Conservation (phyloP, 805 yeast genomes). For the Ogataea pignaliae region DNA sequence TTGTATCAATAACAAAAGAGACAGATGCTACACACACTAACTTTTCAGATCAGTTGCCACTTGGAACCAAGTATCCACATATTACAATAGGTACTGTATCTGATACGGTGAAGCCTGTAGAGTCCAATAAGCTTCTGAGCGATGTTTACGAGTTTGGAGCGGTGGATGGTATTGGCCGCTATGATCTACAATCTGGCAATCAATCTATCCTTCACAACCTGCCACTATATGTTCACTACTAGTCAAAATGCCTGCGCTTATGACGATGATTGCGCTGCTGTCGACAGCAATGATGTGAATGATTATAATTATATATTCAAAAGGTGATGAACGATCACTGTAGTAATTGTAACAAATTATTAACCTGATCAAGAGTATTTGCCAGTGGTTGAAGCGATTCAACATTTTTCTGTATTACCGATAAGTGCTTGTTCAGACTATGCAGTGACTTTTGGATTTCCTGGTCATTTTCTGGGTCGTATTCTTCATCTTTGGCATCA, state of each 20-base stretch:
- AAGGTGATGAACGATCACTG: not conserved
- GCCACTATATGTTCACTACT: conserved; percentile 20
- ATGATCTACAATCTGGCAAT: conserved; percentile 10
- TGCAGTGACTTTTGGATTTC: conserved; percentile 8
- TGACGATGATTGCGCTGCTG: too few relatives aligned
- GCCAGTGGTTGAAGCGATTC: conserved; percentile 14
- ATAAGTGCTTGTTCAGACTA: conserved; percentile 9
- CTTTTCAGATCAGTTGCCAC: conserved; percentile 11
- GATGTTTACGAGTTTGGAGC: conserved; percentile 17
- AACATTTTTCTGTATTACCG: conserved; percentile 14
- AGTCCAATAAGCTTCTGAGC: conserved; percentile 42
- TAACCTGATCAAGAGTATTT: conserved; percentile 14
- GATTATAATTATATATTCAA: not conserved
- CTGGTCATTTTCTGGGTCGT: conserved; percentile 14
- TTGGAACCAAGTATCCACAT: conserved; percentile 51
- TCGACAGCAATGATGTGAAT: not conserved
- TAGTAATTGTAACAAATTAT: conserved; percentile 14
- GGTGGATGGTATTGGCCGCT: conserved; percentile 1
- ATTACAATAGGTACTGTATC: conserved; percentile 65
- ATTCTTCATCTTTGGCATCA: not conserved
- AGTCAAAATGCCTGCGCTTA: not conserved
- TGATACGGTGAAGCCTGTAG: conserved; percentile 42
- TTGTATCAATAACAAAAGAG: conserved; percentile 14
- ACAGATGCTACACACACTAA: conserved; percentile 8
- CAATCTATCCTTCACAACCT: conserved; percentile 4